Percentiles rank a stretch among this genome's conserved stretches.
These are phyloP conservation scores for Aquilaria malaccensis DNA, from an alignment of 345 rosid species.

Conservation along the genomic window DNA sequence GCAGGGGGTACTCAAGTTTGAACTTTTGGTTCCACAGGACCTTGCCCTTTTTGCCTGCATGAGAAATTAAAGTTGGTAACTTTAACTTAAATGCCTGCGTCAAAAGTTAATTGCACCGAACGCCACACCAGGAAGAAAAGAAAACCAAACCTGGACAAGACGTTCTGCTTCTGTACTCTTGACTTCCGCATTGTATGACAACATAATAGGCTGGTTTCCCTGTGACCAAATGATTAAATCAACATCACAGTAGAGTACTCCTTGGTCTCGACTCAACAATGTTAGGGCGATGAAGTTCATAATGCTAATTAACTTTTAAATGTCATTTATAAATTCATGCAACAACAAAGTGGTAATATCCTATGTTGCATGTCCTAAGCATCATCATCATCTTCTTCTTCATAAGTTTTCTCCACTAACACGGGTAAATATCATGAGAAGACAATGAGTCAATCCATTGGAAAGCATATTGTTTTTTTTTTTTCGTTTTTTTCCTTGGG, in stretches of 20 bases:
- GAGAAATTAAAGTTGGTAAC: background rate
- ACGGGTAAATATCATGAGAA: too few relatives aligned
- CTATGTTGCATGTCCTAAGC: too few relatives aligned
- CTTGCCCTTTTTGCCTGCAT: constrained; percentile 41
- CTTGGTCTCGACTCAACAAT: too few relatives aligned
- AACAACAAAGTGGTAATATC: background rate
- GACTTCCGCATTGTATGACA: constrained; percentile 55
- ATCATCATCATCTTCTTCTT: too few relatives aligned
- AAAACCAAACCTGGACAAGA: constrained; percentile 35
- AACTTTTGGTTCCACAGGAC: constrained; percentile 89
- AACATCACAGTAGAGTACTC: too few relatives aligned
- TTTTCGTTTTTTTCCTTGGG: too few relatives aligned
- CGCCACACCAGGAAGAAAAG: background rate
- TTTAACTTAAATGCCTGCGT: background rate
- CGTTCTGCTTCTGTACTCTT: constrained; percentile 51
- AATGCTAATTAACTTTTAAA: background rate
- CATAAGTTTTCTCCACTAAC: too few relatives aligned
- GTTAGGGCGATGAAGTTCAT: too few relatives aligned
- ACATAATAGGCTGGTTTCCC: constrained; percentile 62
- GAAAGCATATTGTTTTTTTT: too few relatives aligned
- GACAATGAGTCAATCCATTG: too few relatives aligned
- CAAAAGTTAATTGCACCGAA: background rate
- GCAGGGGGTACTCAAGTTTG: constrained; percentile 40
- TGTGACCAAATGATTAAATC: constrained; percentile 17
- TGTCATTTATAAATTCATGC: background rate